These are phyloP conservation scores for Vitis cinerea DNA, from an alignment of 164 flowering plant genomes.

Conservation along the genomic window DNA sequence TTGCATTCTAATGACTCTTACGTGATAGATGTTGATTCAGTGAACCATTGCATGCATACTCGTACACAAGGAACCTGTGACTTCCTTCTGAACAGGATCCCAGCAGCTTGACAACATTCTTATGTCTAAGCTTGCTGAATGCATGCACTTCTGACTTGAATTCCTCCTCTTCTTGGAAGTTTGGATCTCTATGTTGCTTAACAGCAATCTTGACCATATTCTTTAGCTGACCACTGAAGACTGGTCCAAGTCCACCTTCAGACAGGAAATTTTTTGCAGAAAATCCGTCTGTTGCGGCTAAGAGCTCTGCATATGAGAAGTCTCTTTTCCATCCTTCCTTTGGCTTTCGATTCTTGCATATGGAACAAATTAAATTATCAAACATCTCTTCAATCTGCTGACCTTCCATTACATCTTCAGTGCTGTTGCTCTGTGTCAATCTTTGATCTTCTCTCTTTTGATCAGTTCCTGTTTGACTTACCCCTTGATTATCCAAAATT, in stretches of 20 bases:
- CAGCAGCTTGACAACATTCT: constrained; percentile 56
- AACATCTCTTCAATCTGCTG: background rate
- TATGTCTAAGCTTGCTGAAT: constrained; percentile 54
- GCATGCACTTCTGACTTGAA: constrained; percentile 52
- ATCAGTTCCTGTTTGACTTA: background rate
- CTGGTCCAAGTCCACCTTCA: constrained; percentile 67
- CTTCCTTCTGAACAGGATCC: constrained; percentile 61
- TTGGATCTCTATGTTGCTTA: constrained; percentile 51
- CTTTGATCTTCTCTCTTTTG: background rate
- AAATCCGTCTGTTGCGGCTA: constrained; percentile 52
- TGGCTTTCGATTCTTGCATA: constrained; percentile 48
- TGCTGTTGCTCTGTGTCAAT: background rate
- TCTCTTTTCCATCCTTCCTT: constrained; percentile 33
- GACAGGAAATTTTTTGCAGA: constrained; percentile 39
- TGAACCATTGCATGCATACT: constrained; percentile 61
- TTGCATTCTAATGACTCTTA: constrained; percentile 20
- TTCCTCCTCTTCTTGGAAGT: constrained; percentile 58
- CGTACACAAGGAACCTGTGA: constrained; percentile 56
- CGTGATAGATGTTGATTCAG: constrained; percentile 55
- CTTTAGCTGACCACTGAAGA: constrained; percentile 42
- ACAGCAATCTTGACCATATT: constrained; percentile 48
- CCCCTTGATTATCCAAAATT: too few relatives aligned
- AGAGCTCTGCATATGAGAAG: constrained; percentile 46
- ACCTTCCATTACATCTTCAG: background rate
- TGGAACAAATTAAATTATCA: constrained; percentile 15